Conservation (phyloP, 2,329 filamentous ascomycete species). For the Domatiomyces globalis region DNA sequence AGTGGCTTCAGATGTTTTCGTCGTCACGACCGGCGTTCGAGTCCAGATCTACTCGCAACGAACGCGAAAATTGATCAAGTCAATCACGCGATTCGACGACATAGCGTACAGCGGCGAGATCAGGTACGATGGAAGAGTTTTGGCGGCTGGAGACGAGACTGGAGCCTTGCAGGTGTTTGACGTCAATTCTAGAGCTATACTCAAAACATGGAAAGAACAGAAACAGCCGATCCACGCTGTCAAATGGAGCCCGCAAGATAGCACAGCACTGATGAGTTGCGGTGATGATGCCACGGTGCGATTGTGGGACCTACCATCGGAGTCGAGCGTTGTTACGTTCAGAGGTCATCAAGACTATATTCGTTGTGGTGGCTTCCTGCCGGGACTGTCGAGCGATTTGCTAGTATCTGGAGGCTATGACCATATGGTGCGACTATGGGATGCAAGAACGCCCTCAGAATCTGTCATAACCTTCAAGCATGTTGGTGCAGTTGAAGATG, state of each 20-base stretch:
- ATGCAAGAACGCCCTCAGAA: conserved; percentile 56
- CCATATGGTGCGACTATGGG: conserved; percentile 84
- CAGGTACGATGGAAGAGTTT: conserved; percentile 70
- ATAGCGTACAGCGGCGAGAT: conserved; percentile 82
- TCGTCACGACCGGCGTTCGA: conserved; percentile 83
- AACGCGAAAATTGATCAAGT: conserved; percentile 83
- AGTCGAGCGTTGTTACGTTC: conserved; percentile 62
- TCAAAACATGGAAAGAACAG: conserved; percentile 91
- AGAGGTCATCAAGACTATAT: conserved; percentile 87
- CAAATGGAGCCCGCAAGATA: conserved; percentile 76
- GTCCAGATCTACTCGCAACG: conserved; percentile 89
- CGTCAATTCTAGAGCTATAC: conserved; percentile 70
- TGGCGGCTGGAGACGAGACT: conserved; percentile 82
- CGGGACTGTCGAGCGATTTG: conserved; percentile 53
- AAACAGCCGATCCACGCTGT: conserved; percentile 89
- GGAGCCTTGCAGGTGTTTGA: conserved; percentile 95
- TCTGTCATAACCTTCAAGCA: conserved; percentile 91
- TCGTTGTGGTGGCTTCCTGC: conserved; percentile 73
- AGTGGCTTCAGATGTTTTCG: conserved; percentile 51
- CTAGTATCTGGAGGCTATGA: conserved; percentile 89
- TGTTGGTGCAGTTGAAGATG: conserved; percentile 70
- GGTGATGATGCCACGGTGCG: conserved; percentile 88
- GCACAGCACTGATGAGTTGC: conserved; percentile 75
- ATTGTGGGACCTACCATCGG: conserved; percentile 81
- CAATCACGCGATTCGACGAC: conserved; percentile 85